Evolutionary conservation across 2,329 filamentous ascomycete genomes (phyloP).

Genomic region (Exophiala xenobiotica): DNA sequence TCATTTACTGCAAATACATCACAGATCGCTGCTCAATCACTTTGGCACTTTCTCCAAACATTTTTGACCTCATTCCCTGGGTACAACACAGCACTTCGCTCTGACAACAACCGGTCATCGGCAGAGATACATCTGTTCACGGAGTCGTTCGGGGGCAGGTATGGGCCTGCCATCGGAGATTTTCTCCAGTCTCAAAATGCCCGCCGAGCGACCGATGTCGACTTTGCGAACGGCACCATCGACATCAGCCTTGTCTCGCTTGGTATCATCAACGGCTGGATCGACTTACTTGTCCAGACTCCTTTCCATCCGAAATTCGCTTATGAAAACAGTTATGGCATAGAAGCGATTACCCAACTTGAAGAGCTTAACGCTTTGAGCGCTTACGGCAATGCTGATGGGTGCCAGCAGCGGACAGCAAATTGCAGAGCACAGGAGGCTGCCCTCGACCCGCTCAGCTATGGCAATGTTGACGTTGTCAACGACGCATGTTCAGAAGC

Average conservation of each 20-base stretch:
- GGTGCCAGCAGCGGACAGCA: conserved; percentile 30
- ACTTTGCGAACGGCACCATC: conserved; percentile 37
- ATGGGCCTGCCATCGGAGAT: conserved; percentile 63
- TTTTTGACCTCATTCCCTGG: conserved; percentile 60
- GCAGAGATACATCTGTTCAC: conserved; percentile 64
- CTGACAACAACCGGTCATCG: conserved; percentile 38
- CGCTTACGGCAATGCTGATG: conserved; percentile 28
- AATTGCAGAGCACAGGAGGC: conserved; percentile 27
- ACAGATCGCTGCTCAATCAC: conserved; percentile 47
- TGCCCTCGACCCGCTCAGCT: conserved; percentile 27
- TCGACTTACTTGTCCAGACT: conserved; percentile 62
- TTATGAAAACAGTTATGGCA: conserved; percentile 56
- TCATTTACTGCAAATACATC: conserved; percentile 39
- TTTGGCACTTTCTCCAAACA: conserved; percentile 59
- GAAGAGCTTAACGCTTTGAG: conserved; percentile 30
- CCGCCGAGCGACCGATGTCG: conserved; percentile 51
- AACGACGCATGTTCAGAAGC: conserved; percentile 33
- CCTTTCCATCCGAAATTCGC: conserved; percentile 43
- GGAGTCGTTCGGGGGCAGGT: conserved; percentile 70
- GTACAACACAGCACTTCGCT: conserved; percentile 52
- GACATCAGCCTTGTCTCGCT: conserved; percentile 52
- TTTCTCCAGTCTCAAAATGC: conserved; percentile 63
- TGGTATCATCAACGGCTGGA: conserved; percentile 69
- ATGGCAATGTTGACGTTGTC: conserved; percentile 26
- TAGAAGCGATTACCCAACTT: conserved; percentile 51